A percentile compares a stretch with the other conserved stretches of the same genome.
phyloP scores from a whole-genome alignment of 2,329 filamentous ascomycete genomes.

The Trichoderma afroharzianum region DNA sequence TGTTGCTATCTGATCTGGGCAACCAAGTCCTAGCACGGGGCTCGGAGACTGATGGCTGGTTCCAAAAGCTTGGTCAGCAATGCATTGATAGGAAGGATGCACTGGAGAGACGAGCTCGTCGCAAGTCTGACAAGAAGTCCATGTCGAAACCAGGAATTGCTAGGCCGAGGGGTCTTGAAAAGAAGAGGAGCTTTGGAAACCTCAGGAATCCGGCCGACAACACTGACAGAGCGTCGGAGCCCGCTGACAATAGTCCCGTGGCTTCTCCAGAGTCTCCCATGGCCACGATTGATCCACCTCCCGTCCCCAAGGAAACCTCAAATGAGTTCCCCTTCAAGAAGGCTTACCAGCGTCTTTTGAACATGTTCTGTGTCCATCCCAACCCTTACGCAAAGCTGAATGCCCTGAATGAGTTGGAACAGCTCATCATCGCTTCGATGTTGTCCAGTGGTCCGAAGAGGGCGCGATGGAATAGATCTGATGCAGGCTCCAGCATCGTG shows the following conservation, averaged over 20 bases:
- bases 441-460: constrained; percentile 33
- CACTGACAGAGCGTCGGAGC: constrained; percentile 36
- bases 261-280: constrained; percentile 41
- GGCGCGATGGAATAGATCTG: constrained; percentile 35
- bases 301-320: constrained; percentile 27
- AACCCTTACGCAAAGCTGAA: constrained; percentile 85
- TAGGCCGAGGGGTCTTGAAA: constrained; percentile 55
- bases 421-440: constrained; percentile 73
- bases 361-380: constrained; percentile 83
- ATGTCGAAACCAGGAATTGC: constrained; percentile 43
- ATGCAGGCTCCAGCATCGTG: constrained; percentile 33
- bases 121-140: constrained; percentile 38
- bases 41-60: constrained; percentile 91
- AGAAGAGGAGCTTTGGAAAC: constrained; percentile 67
- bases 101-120: constrained; percentile 45
- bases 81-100: constrained; percentile 61
- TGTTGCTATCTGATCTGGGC: constrained; percentile 85
- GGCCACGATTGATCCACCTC: constrained; percentile 16
- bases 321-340: constrained; percentile 73
- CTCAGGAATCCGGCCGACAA: constrained; percentile 50
- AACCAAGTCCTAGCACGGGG: constrained; percentile 82
- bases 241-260: constrained; percentile 35
- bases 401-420: constrained; percentile 76
- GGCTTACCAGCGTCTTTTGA: constrained; percentile 75
- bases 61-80: constrained; percentile 63